phyloP scores from a whole-genome alignment of 2,329 filamentous ascomycete genomes.

The Fusarium illudens region DNA sequence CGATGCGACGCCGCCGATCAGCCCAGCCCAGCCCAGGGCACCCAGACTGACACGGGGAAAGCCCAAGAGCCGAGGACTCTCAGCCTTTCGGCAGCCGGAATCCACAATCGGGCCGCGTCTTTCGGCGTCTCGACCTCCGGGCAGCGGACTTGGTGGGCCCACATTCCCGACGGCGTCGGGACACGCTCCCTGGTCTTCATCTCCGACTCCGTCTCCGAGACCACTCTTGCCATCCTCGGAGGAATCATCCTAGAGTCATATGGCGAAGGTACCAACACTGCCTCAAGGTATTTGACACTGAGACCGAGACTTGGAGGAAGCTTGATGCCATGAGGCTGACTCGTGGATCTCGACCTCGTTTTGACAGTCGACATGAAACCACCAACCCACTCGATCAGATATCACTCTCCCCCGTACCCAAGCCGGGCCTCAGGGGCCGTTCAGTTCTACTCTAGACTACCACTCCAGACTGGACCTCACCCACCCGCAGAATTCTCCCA shows the following conservation, averaged over 20 bases:
- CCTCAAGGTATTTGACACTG: slow-evolving; percentile 44
- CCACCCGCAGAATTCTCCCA: too few species aligned
- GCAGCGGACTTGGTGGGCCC: background rate
- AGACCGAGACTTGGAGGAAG: slow-evolving; percentile 40
- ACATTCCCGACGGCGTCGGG: background rate
- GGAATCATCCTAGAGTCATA: slow-evolving; percentile 36
- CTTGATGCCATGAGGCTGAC: slow-evolving; percentile 41
- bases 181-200: background rate
- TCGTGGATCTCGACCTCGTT: too few species aligned
- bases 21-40: background rate
- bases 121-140: background rate
- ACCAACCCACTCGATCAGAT: too few species aligned
- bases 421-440: too few species aligned
- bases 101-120: background rate
- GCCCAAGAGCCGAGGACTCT: background rate
- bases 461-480: too few species aligned
- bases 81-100: background rate
- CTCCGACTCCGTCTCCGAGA: slow-evolving; percentile 26
- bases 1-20: background rate
- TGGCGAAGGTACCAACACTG: slow-evolving; percentile 29
- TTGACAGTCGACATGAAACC: too few species aligned
- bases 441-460: too few species aligned
- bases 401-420: too few species aligned
- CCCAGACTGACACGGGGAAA: background rate
- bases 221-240: slow-evolving; percentile 39